These are phyloP conservation scores for Pleurotus djamor DNA, from an alignment of 768 basidiomycete species.

Conservation along the genomic window DNA sequence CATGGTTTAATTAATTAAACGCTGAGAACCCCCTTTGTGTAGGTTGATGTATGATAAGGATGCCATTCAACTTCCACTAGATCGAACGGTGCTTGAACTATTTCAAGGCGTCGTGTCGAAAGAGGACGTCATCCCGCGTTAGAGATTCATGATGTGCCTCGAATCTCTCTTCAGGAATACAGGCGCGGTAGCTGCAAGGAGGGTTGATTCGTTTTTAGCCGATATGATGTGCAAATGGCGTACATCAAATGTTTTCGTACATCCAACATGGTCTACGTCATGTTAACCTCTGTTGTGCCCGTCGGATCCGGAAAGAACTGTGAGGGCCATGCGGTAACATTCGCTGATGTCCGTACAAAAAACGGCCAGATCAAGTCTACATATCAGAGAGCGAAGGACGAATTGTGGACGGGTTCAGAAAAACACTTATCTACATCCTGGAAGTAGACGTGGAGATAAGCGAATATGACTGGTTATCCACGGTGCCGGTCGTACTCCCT, in stretches of 20 bases:
- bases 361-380: background rate
- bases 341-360: background rate
- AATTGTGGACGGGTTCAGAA: no score
- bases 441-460: conserved; percentile 2
- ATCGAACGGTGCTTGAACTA: no score
- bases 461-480: background rate
- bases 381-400: no score
- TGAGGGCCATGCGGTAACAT: background rate
- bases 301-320: background rate
- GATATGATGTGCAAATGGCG: background rate
- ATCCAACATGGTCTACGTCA: background rate
- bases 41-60: no score
- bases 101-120: no score
- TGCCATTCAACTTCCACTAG: no score
- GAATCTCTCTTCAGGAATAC: no score
- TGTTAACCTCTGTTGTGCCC: background rate
- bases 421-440: background rate
- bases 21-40: no score
- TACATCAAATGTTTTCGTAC: background rate
- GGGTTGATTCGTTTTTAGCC: background rate
- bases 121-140: no score
- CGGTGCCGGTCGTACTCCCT: background rate
- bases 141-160: no score
- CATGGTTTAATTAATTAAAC: no score
- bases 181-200: background rate